Conservation (phyloP, 2,329 filamentous ascomycete genomes). For the Pseudogymnoascus sp. region DNA sequence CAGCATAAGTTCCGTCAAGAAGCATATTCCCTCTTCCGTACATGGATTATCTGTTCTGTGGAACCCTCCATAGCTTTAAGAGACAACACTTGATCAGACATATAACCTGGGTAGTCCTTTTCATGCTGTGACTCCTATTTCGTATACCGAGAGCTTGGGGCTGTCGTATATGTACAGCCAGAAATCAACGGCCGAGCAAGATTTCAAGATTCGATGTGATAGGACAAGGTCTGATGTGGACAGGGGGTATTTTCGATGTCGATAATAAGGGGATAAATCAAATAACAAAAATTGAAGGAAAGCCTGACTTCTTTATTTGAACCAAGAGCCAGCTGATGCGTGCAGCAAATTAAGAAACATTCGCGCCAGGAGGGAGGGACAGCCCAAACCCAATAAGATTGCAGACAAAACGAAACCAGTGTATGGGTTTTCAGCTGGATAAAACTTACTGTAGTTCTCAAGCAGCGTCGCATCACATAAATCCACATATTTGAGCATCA, state of each 20-base stretch:
- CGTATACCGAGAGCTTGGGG: neutral
- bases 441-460: neutral
- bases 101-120: neutral
- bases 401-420: neutral
- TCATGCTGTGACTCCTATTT: neutral
- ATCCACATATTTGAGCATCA: neutral
- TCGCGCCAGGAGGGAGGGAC: neutral
- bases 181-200: neutral
- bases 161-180: neutral
- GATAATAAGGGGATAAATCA: too few species aligned
- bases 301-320: neutral
- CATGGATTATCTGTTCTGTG: neutral
- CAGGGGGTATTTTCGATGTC: neutral
- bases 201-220: neutral
- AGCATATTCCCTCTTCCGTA: neutral
- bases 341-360: neutral
- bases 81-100: neutral
- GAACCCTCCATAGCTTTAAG: too few species aligned
- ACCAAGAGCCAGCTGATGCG: neutral
- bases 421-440: neutral
- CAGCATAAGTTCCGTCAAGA: neutral
- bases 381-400: neutral
- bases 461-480: neutral
- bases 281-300: neutral
- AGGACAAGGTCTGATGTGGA: neutral